A percentile compares a stretch with the other conserved stretches of the same genome.
phyloP scores from a whole-genome alignment of 164 flowering plant genomes.

The Annona squamosa region DNA sequence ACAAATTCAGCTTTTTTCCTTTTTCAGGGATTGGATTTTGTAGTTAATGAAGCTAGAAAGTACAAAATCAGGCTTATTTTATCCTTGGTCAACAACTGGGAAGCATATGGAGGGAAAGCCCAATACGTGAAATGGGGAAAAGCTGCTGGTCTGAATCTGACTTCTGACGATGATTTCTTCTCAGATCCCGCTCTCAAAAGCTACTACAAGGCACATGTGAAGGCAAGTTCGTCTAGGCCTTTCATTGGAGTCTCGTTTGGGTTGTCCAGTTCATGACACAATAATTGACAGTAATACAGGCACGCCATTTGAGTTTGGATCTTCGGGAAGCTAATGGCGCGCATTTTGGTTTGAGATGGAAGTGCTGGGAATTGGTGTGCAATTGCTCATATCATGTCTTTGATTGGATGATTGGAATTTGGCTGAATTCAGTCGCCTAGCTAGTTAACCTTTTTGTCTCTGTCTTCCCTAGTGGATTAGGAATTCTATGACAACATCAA shows the following conservation, averaged over 20 bases:
- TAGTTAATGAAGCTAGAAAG: constrained; percentile 84
- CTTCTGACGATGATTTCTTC: constrained; percentile 85
- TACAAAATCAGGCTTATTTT: constrained; percentile 78
- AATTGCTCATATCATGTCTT: not conserved
- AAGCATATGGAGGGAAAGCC: constrained; percentile 82
- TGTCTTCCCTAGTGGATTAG: not conserved
- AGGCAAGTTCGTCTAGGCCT: constrained; percentile 30
- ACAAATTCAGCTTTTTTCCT: not conserved
- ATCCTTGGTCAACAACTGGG: constrained; percentile 80
- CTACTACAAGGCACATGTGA: constrained; percentile 80
- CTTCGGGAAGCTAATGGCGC: not conserved
- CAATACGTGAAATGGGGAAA: constrained; percentile 96
- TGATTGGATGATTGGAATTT: not conserved
- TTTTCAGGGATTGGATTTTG: constrained; percentile 85
- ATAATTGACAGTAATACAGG: not conserved
- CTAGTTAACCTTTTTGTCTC: not conserved
- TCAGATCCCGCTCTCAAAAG: constrained; percentile 59
- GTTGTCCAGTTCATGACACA: not conserved
- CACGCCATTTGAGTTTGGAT: not conserved
- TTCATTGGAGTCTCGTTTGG: not conserved
- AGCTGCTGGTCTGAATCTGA: constrained; percentile 70
- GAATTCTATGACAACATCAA: not conserved
- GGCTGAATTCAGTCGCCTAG: not conserved
- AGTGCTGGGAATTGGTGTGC: not conserved
- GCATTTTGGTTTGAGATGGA: not conserved